Base-by-base conservation (phyloP, 257 asterid genomes). In the Solanum stenotomum region DNA sequence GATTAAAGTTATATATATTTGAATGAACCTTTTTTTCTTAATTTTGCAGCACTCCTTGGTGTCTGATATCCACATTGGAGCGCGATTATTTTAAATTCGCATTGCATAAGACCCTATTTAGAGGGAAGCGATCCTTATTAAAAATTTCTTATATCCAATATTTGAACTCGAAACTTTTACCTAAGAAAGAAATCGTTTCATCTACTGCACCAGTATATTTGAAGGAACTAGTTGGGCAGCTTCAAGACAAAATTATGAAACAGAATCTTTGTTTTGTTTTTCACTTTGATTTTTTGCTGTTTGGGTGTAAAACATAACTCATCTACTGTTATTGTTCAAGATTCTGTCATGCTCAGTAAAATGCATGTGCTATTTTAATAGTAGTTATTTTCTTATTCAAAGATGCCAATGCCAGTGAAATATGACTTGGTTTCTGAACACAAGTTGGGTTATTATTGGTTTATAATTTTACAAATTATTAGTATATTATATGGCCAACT, bases 261-360 rank as follows among this genome's bases (percentile, higher is more conserved):
- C 25, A 91, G 94, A 93, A 92, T 92, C 94, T 93, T 93, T 31
- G 56, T 87, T 90, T 93, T 91, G 90, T 91, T 89, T 91, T 72
- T 27, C 87, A 56, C 79, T 65, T 59, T 86, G 70, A 77, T 85
- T 78, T 87, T 84, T 87, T 84, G 75, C 88, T 88, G 91, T 88
- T 89, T 85, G 65, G 10, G 65, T 85, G 79, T 27, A 82, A 70
- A 79, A 79, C 38, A 14, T 79, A 49, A 29, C 11, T 16, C 40
- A 5, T 74, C 12, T 20, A 20, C 15, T 72, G 25, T 11, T 81
- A 15, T 82, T 82, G 67, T 29, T 44, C 38, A 82, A 49, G 86
- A 82, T 49, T 82, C 86, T 82, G 31, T 82, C 70, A 49, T 81
- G 42, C 34, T 29, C 85, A 81, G 85, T 81, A 49, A 49, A 81